phyloP scores from a whole-genome alignment of 169 alveolate species.

The Plasmodium vinckei region DNA sequence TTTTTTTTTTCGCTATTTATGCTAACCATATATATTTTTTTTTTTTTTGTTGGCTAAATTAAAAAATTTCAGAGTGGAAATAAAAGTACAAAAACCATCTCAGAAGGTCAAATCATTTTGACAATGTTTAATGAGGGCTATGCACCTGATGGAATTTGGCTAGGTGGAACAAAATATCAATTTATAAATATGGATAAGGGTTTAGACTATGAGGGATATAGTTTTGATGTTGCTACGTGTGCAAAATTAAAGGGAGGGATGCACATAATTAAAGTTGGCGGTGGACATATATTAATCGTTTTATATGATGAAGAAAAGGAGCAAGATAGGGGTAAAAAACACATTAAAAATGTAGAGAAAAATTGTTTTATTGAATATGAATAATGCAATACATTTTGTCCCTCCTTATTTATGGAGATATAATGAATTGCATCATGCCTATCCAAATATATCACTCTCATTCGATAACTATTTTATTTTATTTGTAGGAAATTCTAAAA shows the following conservation, averaged over 20 bases:
- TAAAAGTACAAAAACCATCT: conserved; percentile 39
- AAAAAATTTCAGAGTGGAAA: conserved; percentile 20
- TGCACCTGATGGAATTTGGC: conserved; percentile 83
- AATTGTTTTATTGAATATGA: not conserved
- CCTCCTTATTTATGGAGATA: not conserved
- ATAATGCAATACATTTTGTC: not conserved
- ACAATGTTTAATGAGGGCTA: conserved; percentile 60
- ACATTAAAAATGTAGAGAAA: not conserved
- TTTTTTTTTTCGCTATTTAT: too few species aligned
- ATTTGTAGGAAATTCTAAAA: conserved; percentile 60
- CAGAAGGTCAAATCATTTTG: conserved; percentile 50
- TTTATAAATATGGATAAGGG: conserved; percentile 82
- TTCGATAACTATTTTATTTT: not conserved
- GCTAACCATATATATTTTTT: too few species aligned
- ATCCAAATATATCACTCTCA: not conserved
- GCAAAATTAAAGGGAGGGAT: conserved; percentile 86
- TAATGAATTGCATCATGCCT: not conserved
- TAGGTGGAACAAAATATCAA: conserved; percentile 85
- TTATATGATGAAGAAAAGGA: conserved; percentile 85
- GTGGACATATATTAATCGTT: conserved; percentile 81
- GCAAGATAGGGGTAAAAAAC: conserved; percentile 77
- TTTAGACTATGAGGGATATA: conserved; percentile 78
- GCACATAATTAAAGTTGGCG: conserved; percentile 83
- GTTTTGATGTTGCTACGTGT: conserved; percentile 82
- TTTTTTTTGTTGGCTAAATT: too few species aligned